Evolutionary conservation across 176 grass and related monocot genomes (phyloP).

Genomic region (Paspalum notatum): DNA sequence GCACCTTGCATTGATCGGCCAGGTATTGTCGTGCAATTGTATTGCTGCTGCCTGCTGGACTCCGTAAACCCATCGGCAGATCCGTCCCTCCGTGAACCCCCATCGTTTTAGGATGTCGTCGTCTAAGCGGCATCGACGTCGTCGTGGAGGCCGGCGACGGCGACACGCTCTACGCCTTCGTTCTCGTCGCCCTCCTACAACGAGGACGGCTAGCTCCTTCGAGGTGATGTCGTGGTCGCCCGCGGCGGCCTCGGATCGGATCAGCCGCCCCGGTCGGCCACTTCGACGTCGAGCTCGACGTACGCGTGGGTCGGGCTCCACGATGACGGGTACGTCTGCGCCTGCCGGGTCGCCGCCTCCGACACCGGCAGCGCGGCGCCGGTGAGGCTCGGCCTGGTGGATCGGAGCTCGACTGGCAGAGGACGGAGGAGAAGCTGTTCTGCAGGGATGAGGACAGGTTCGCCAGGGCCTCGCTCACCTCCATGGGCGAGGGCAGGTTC

Average conservation of each 20-base stretch:
- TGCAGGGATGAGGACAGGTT: background rate
- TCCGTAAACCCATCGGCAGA: no score
- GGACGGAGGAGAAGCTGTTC: background rate
- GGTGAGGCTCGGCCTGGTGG: background rate
- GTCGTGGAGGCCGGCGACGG: background rate
- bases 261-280: background rate
- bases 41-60: no score
- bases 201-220: background rate
- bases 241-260: background rate
- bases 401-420: background rate
- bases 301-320: conserved; percentile 13
- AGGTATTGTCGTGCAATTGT: no score
- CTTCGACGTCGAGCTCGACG: background rate
- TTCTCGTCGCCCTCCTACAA: background rate
- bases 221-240: background rate
- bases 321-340: background rate
- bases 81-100: no score
- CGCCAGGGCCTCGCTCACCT: background rate
- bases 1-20: no score
- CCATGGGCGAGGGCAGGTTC: background rate
- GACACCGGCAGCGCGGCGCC: background rate
- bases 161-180: background rate
- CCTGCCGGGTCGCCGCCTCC: background rate
- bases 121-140: background rate
- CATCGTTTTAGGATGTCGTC: no score